A percentile compares a stretch with the other conserved stretches of the same genome.
Conservation (phyloP, 352 stramenopile species). For the Phytophthora hibernalis region DNA sequence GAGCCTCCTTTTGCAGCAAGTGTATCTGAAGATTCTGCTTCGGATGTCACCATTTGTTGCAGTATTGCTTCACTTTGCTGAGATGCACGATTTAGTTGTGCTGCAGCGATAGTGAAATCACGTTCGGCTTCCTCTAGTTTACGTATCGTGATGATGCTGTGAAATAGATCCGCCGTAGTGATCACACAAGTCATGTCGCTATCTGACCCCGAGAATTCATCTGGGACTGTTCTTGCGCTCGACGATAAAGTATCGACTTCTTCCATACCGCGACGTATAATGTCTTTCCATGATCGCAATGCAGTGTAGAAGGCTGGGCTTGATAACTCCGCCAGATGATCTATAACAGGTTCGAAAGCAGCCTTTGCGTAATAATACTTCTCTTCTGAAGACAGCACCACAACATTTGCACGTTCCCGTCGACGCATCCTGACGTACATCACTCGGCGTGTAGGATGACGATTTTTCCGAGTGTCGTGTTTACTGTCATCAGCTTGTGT, state of each 20-base stretch:
- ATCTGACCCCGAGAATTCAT: no score
- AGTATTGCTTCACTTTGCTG: no score
- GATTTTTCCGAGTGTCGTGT: background rate
- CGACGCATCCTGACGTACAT: constrained; percentile 8
- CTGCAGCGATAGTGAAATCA: background rate
- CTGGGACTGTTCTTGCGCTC: no score
- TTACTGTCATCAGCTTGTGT: background rate
- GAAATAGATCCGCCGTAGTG: background rate
- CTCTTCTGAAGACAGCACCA: constrained; percentile 8
- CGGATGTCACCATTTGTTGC: no score
- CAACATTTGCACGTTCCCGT: background rate
- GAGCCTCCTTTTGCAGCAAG: no score
- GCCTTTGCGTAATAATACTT: constrained; percentile 6
- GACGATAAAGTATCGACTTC: no score
- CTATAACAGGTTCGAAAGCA: constrained; percentile 1
- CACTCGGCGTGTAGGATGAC: background rate
- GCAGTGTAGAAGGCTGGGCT: background rate
- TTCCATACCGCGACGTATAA: no score
- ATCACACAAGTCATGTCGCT: background rate
- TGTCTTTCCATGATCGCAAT: background rate
- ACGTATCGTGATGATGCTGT: background rate
- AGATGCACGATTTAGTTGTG: no score
- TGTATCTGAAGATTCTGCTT: no score
- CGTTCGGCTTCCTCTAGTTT: background rate
- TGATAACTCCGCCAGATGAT: background rate